Conservation (phyloP, 1,284 basidiomycete species). For the Stereum hirsutum region DNA sequence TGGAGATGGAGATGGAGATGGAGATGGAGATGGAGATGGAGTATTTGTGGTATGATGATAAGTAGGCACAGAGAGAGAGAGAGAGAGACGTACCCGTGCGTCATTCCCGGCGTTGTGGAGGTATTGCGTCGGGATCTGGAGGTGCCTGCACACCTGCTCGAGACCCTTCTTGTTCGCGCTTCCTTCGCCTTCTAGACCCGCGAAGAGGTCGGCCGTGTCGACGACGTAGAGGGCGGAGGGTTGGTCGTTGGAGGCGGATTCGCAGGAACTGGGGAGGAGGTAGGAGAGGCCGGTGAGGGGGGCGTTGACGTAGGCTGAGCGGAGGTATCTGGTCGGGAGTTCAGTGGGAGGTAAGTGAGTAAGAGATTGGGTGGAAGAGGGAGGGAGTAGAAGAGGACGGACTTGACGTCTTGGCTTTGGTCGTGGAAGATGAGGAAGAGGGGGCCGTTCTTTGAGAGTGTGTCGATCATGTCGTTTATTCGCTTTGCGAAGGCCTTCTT, state of each 20-base stretch:
- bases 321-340: constrained; percentile 36
- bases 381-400: constrained; percentile 15
- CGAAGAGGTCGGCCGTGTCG: constrained; percentile 68
- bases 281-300: constrained; percentile 42
- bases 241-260: constrained; percentile 4
- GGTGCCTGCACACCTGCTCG: constrained; percentile 47
- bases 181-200: constrained; percentile 54
- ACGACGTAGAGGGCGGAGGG: constrained; percentile 50
- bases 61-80: too few relatives aligned
- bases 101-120: constrained; percentile 85
- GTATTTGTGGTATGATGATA: too few relatives aligned
- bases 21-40: too few relatives aligned
- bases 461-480: constrained; percentile 40
- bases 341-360: too few relatives aligned
- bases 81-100: constrained; percentile 56
- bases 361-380: not conserved
- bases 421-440: constrained; percentile 81
- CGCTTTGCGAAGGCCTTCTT: constrained; percentile 41
- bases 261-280: constrained; percentile 45
- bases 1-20: too few relatives aligned
- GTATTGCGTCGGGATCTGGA: constrained; percentile 44
- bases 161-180: constrained; percentile 43
- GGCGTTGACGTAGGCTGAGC: constrained; percentile 37
- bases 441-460: constrained; percentile 38
- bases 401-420: constrained; percentile 65